Evolutionary conservation across 441 rosid genomes (phyloP).

Genomic region (Erodium moschatum): DNA sequence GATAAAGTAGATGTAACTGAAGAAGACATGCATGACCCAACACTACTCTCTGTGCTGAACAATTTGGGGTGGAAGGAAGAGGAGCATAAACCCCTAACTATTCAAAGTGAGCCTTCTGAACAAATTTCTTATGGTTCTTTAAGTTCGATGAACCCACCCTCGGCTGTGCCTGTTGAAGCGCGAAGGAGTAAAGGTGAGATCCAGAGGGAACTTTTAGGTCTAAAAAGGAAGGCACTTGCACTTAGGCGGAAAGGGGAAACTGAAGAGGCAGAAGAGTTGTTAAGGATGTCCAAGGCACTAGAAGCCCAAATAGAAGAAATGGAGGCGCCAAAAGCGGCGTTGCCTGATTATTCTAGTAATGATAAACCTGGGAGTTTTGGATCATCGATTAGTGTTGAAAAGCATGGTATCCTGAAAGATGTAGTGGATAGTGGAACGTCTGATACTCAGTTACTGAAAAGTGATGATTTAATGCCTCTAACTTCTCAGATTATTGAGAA

Average conservation of each 20-base stretch:
- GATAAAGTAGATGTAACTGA: conserved; percentile 41
- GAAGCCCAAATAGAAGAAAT: conserved; percentile 50
- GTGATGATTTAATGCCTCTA: conserved; percentile 19
- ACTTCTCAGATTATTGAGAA: conserved; percentile 14
- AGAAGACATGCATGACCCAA: conserved; percentile 51
- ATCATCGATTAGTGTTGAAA: conserved; percentile 17
- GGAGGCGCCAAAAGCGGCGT: conserved; percentile 30
- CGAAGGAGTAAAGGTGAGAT: conserved; percentile 51
- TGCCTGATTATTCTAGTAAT: conserved; percentile 21
- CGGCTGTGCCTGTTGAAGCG: conserved; percentile 23
- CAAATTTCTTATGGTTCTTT: conserved; percentile 22
- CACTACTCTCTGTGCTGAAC: conserved; percentile 38
- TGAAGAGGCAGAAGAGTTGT: conserved; percentile 56
- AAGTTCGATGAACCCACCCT: conserved; percentile 20
- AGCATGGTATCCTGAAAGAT: conserved; percentile 18
- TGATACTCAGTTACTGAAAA: conserved; percentile 15
- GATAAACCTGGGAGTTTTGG: conserved; percentile 19
- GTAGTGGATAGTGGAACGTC: conserved; percentile 12
- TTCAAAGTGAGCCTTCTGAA: conserved; percentile 23
- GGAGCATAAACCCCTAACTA: conserved; percentile 25
- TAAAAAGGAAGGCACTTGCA: conserved; percentile 64
- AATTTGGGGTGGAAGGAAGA: conserved; percentile 35
- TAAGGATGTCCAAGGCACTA: conserved; percentile 40
- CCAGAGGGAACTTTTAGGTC: conserved; percentile 51
- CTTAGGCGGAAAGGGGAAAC: conserved; percentile 53